Evolutionary conservation across 176 grass and related monocot genomes (phyloP).

Genomic region (Eragrostis curvula): DNA sequence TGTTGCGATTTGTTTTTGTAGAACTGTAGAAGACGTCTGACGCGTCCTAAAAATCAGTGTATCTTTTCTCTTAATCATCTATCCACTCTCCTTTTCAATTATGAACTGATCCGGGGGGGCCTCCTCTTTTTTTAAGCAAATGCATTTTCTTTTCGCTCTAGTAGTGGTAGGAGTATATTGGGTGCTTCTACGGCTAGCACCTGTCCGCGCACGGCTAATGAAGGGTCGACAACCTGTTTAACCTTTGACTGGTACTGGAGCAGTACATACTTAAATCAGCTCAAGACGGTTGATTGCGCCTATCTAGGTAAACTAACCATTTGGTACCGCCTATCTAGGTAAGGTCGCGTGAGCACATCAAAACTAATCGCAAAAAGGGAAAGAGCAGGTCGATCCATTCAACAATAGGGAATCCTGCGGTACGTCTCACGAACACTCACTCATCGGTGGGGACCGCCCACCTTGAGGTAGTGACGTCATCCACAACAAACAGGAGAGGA

Average conservation of each 20-base stretch:
- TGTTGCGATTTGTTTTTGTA: no score
- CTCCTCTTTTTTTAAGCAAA: no score
- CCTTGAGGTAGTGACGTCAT: not conserved
- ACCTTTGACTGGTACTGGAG: not conserved
- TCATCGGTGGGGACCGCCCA: not conserved
- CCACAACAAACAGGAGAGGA: not conserved
- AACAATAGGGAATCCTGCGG: not conserved
- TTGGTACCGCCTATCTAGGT: not conserved
- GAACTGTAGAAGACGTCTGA: no score
- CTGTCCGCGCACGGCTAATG: not conserved
- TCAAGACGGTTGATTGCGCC: not conserved
- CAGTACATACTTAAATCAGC: not conserved
- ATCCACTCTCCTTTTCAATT: no score
- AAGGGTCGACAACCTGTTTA: not conserved
- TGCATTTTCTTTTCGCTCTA: no score
- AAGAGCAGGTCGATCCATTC: not conserved
- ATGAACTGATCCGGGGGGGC: no score
- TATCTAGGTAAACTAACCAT: not conserved
- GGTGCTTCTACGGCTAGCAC: not conserved
- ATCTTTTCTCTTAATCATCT: not conserved
- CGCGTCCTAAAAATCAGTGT: not conserved
- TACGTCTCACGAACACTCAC: not conserved
- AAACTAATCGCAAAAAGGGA: not conserved
- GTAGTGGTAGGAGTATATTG: no score
- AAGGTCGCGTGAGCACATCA: not conserved